Evolutionary conservation across 164 flowering plant species (phyloP), one percentile per base, ranked within the genome.

Genomic region (Amborella trichopoda): DNA sequence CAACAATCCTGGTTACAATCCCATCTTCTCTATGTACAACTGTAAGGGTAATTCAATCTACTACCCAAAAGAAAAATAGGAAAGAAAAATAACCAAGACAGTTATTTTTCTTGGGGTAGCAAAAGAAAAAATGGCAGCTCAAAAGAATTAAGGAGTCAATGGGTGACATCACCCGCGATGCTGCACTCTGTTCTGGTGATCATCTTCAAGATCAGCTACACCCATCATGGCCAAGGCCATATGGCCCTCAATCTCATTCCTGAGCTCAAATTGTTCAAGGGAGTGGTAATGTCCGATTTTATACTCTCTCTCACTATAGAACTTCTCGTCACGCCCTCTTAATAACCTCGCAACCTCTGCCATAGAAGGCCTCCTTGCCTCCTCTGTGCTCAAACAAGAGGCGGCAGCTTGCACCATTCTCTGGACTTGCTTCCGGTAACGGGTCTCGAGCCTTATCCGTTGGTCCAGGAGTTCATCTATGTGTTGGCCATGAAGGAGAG

Each of bases 221-320:
- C 86, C 97, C 19, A 74, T 59, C 97, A 84, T 88, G 34, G 97
- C 97, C 46, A 82, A 48, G 27, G 93, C 93, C 30, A 88, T 58
- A 52, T 88, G 94, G 47, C 70, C 68, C 52, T 32, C 73, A 77
- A 78, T 78, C 45, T 84, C 94, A 52, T 69, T 70, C 52, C 67
- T 73, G 2, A 77, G 57, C 39, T 67, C 34, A 21, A 6, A 37
- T 8, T 5, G 14, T n/a, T 14, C 40, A 18, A 14, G n/a, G n/a
- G n/a, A n/a, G n/a, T n/a, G n/a, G n/a, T n/a, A n/a, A n/a, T n/a
- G n/a, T n/a, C n/a, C n/a, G n/a, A n/a, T n/a, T n/a, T n/a, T n/a
- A n/a, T n/a, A n/a, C n/a, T n/a, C n/a, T 17, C 25, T 22, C 45
- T 41, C 9, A 4, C 5, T 11, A 11, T 23, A 4, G 63, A 43